These are phyloP conservation scores for Crithidia expoeki DNA, from an alignment of 208 protist genomes.

Conservation along the genomic window DNA sequence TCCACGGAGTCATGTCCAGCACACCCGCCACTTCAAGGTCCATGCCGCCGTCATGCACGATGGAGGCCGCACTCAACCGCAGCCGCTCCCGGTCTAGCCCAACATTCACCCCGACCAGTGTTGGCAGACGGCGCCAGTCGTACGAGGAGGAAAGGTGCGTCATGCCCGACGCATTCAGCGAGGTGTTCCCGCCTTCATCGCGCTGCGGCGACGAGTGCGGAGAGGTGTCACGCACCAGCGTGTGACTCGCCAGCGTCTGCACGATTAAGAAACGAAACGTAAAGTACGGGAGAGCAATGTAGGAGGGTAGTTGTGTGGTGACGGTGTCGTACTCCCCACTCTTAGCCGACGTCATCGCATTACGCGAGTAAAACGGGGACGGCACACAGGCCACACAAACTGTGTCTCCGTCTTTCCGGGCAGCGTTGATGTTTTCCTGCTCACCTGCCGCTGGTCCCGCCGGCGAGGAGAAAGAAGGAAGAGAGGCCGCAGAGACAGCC, in stretches of 20 bases:
- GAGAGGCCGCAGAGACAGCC: constrained; percentile 3
- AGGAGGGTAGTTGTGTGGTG: constrained; percentile 1
- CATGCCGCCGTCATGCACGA: constrained; percentile 62
- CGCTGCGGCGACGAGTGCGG: constrained; percentile 13
- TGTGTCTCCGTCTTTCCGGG: neutral
- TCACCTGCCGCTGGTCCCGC: too few relatives aligned
- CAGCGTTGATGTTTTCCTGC: neutral
- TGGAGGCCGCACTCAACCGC: constrained; percentile 71
- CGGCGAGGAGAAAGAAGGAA: neutral
- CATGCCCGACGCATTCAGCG: constrained; percentile 2
- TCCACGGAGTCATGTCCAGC: constrained; percentile 62
- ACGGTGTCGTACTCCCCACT: neutral
- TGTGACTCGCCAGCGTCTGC: constrained; percentile 50
- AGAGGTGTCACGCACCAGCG: constrained; percentile 22
- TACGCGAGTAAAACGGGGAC: neutral
- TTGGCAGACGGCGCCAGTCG: constrained; percentile 66
- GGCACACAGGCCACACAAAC: constrained; percentile 22
- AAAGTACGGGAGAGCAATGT: constrained; percentile 16
- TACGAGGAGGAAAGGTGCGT: constrained; percentile 28
- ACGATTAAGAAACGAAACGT: constrained; percentile 42
- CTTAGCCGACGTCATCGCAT: neutral
- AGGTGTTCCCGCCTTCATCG: constrained; percentile 18
- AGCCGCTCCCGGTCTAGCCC: constrained; percentile 53
- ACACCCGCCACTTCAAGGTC: constrained; percentile 71
- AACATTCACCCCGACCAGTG: constrained; percentile 56